Evolutionary conservation across 495 filamentous ascomycete species (phyloP).

Genomic region (Talaromyces proteolyticus): DNA sequence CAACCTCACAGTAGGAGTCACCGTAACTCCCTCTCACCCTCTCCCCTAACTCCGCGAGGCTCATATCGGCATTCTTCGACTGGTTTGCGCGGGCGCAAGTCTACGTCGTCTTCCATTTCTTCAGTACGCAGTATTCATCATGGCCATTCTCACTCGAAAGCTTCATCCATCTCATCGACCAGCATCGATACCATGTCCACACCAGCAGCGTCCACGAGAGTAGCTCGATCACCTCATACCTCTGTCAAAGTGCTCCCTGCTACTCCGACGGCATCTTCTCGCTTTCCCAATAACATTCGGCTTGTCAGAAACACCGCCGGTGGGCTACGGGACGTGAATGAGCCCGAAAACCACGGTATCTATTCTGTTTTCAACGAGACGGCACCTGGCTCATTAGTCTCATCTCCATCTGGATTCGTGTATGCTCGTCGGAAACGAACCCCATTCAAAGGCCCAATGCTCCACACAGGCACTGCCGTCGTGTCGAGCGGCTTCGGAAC

Average conservation of each 20-base stretch:
- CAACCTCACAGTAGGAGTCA: constrained; percentile 50
- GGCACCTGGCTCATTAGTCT: constrained; percentile 29
- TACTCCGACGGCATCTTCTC: constrained; percentile 67
- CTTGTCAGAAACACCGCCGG: constrained; percentile 58
- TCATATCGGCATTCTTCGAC: constrained; percentile 70
- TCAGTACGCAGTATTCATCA: constrained; percentile 91
- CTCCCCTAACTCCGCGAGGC: constrained; percentile 80
- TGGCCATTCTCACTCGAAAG: constrained; percentile 81
- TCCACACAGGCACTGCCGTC: constrained; percentile 48
- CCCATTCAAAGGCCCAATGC: constrained; percentile 81
- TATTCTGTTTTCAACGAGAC: constrained; percentile 33
- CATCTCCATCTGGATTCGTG: constrained; percentile 59
- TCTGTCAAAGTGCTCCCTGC: constrained; percentile 93
- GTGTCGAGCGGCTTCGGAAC: constrained; percentile 21
- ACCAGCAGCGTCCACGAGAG: constrained; percentile 56
- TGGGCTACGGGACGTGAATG: constrained; percentile 21
- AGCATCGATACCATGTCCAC: constrained; percentile 61
- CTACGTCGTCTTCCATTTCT: constrained; percentile 91
- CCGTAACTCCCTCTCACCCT: constrained; percentile 83
- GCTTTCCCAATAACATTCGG: constrained; percentile 83
- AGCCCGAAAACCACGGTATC: constrained; percentile 17
- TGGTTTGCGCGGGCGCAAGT: constrained; percentile 85
- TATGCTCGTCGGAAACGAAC: constrained; percentile 89
- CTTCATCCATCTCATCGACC: constrained; percentile 86
- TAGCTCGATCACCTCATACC: constrained; percentile 69